Evolutionary conservation across 2,329 filamentous ascomycete genomes (phyloP), one percentile per base, ranked within the genome.

Genomic region (Exophiala lecanii-corni): DNA sequence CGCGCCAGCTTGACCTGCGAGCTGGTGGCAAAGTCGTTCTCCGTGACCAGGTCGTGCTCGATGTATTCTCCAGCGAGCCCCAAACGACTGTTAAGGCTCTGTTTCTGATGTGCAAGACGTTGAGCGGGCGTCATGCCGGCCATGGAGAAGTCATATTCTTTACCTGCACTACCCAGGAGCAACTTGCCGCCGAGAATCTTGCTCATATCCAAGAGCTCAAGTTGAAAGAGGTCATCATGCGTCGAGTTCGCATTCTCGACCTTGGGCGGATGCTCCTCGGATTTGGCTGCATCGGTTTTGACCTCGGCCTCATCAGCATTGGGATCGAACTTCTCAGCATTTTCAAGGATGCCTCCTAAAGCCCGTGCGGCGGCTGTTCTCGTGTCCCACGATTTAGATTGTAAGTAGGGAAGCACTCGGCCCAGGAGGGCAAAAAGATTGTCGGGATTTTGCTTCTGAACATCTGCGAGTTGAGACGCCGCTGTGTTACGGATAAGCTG

Each of bases 321-420:
- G 1, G 92, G 94, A 57, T 97, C 89, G 62, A 92, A 95, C 33
- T 77, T 70, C 41, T 88, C 81, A 1, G 89, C 88, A 72, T 97
- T 86, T 45, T 91, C 83, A 50, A 94, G 82, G 54, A 98, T 97
- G 58, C 91, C 89, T 45, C 91, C 91, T 45, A 98, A 83, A 15
- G 92, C 92, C 67, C 91, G 94, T 55, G 91, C 89, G 35, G 94
- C 86, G 41, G 92, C 94, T 49, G 84, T 89, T 55, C 94, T 77
- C 18, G 92, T 98, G 61, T 98, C 92, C 92, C 92, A 98, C 61
- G 89, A 91, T 63, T 91, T 95, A 56, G 92, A 91, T 45, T 87
- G 81, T 20, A 98, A 75, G 65, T 96, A 98, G 1, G 92, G 91
- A n/a, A 98, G 82, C 21, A 98, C 89, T 48, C 91, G 78, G 20